phyloP scores from a whole-genome alignment of 163 green algal genomes.

The Scenedesmus sp. region DNA sequence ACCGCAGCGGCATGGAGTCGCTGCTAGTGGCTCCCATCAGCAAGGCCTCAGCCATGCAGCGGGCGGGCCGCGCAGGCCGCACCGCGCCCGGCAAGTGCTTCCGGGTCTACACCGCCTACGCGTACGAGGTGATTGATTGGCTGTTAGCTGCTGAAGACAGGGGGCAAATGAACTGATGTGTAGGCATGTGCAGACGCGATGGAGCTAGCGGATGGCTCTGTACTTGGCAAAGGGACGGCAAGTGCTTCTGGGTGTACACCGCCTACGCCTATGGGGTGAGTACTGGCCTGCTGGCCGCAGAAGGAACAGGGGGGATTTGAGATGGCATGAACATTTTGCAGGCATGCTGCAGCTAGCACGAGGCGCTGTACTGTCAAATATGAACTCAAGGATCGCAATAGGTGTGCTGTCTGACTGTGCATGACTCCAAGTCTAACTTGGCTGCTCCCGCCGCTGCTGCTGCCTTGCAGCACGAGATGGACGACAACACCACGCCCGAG shows the following conservation, averaged over 20 bases:
- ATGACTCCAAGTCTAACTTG: too few species aligned
- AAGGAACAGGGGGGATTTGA: too few species aligned
- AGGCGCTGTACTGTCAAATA: too few species aligned
- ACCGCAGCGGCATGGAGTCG: slow-evolving; percentile 88
- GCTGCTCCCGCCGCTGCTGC: neutral
- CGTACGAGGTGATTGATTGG: slow-evolving; percentile 67
- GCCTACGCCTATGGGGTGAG: slow-evolving; percentile 83
- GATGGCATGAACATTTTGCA: neutral
- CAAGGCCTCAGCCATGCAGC: slow-evolving; percentile 89
- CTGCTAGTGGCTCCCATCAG: slow-evolving; percentile 94
- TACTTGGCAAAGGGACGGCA: slow-evolving; percentile 66
- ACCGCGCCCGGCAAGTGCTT: slow-evolving; percentile 95
- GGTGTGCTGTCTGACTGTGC: too few species aligned
- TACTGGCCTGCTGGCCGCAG: neutral
- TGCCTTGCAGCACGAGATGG: slow-evolving; percentile 88
- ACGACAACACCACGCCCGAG: slow-evolving; percentile 96
- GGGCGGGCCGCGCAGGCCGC: slow-evolving; percentile 79
- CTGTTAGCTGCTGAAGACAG: neutral
- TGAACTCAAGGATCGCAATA: too few species aligned
- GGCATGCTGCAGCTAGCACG: too few species aligned
- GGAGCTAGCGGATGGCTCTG: too few species aligned
- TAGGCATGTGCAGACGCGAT: neutral
- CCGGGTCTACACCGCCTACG: slow-evolving; percentile 96
- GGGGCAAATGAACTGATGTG: neutral
- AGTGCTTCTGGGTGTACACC: slow-evolving; percentile 98